phyloP scores from a whole-genome alignment of 108 stramenopile genomes.

The Pseudonitzschia delicatissima region DNA sequence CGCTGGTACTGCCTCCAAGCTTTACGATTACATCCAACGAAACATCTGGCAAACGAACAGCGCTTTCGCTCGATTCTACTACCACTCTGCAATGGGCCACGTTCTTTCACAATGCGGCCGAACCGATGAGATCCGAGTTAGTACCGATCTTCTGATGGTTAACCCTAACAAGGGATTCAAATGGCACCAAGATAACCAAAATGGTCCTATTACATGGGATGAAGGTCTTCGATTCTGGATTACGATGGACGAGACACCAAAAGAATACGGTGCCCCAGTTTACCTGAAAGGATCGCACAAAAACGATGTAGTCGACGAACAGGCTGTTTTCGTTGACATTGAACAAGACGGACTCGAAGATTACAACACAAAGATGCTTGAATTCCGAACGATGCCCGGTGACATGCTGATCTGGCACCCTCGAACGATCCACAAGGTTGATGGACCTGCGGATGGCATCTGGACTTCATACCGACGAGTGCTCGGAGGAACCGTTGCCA shows the following conservation, averaged over 20 bases:
- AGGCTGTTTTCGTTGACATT: constrained; percentile 88
- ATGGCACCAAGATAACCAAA: constrained; percentile 95
- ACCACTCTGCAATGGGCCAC: constrained; percentile 87
- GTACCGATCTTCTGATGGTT: constrained; percentile 91
- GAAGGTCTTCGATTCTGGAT: constrained; percentile 91
- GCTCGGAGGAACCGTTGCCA: constrained; percentile 84
- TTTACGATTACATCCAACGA: constrained; percentile 94
- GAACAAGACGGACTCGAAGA: constrained; percentile 76
- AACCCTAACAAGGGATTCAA: constrained; percentile 96
- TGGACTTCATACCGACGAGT: constrained; percentile 90
- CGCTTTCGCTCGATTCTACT: constrained; percentile 87
- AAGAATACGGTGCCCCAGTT: constrained; percentile 87
- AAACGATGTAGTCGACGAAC: constrained; percentile 69
- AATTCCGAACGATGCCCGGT: constrained; percentile 86
- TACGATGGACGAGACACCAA: constrained; percentile 92
- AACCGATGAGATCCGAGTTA: constrained; percentile 81
- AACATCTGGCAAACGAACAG: constrained; percentile 92
- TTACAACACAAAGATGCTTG: constrained; percentile 59
- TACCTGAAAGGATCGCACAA: constrained; percentile 88
- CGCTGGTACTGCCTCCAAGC: constrained; percentile 85
- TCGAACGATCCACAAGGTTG: constrained; percentile 90
- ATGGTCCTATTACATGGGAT: constrained; percentile 85
- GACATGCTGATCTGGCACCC: constrained; percentile 95
- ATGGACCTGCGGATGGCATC: constrained; percentile 85
- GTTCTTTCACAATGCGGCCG: constrained; percentile 81